These are phyloP conservation scores for Noccaea bulbosa DNA, from an alignment of 345 rosid species.

Conservation along the genomic window DNA sequence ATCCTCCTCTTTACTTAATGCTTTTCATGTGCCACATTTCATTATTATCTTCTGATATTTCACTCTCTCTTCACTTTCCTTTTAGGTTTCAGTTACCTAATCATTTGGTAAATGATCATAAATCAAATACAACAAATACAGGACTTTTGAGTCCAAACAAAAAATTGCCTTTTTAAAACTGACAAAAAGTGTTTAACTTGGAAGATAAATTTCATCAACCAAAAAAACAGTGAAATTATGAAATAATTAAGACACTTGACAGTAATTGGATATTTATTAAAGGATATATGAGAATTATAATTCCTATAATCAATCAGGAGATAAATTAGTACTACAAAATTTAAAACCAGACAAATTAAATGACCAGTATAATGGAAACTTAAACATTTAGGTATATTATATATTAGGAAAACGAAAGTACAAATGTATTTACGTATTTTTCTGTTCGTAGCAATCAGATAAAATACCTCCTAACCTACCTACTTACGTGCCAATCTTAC, in stretches of 20 bases:
- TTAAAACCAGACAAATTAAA: background rate
- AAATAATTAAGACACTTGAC: background rate
- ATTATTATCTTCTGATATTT: constrained; percentile 14
- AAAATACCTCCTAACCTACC: background rate
- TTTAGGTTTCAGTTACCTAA: constrained; percentile 30
- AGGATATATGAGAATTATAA: background rate
- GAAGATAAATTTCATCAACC: background rate
- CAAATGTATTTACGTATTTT: background rate
- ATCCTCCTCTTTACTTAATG: constrained; percentile 32
- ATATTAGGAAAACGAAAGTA: constrained; percentile 2
- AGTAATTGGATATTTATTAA: background rate
- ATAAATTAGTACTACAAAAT: background rate
- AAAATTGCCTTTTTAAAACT: background rate
- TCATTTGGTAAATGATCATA: constrained; percentile 26
- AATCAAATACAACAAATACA: background rate
- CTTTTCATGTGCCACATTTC: constrained; percentile 36
- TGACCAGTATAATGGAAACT: background rate
- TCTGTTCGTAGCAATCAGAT: constrained; percentile 1
- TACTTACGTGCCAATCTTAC: constrained; percentile 1
- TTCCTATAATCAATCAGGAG: background rate
- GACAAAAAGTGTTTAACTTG: background rate
- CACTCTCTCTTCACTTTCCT: constrained; percentile 5
- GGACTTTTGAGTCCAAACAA: background rate
- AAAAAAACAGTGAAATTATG: constrained; percentile 1
- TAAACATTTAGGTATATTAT: background rate